A percentile compares a stretch with the other conserved stretches of the same genome.
Conservation (phyloP, 2,329 filamentous ascomycete species). For the Sporothrix humicola region DNA sequence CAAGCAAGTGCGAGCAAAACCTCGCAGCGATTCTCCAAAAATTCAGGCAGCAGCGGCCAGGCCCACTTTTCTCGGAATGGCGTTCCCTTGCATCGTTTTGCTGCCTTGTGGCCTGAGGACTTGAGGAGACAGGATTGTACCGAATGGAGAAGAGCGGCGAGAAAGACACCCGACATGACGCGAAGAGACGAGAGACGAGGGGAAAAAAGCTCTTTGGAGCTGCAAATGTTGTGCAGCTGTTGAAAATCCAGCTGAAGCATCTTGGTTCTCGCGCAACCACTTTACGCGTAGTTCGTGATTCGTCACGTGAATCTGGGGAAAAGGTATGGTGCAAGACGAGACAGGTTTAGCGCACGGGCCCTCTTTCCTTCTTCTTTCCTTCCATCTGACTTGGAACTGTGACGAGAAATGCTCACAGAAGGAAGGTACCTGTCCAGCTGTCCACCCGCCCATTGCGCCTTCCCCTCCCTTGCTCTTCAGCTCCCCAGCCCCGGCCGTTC, state of each 20-base stretch:
- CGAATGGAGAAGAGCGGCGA: neutral
- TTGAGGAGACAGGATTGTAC: neutral
- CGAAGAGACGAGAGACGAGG: neutral
- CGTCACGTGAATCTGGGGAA: conserved; percentile 13
- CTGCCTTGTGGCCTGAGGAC: conserved; percentile 21
- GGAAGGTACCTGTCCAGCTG: neutral
- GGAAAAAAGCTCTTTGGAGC: neutral
- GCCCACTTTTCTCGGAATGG: neutral
- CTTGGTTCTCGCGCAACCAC: neutral
- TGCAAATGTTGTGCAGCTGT: neutral
- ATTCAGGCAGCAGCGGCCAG: conserved; percentile 28
- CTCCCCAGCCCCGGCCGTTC: conserved; percentile 20
- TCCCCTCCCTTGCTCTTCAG: neutral
- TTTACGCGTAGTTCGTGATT: neutral
- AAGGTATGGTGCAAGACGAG: neutral
- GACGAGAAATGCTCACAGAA: neutral
- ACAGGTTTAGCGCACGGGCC: neutral
- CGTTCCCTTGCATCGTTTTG: conserved; percentile 16
- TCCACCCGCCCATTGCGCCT: neutral
- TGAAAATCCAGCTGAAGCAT: neutral
- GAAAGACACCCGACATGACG: neutral
- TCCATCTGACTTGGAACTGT: neutral
- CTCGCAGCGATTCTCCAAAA: neutral
- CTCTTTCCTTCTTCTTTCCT: neutral
- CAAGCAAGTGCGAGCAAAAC: neutral